Evolutionary conservation across 1,284 basidiomycete genomes (phyloP), one percentile per base, ranked within the genome.

Genomic region (Rhodotorula sp.): DNA sequence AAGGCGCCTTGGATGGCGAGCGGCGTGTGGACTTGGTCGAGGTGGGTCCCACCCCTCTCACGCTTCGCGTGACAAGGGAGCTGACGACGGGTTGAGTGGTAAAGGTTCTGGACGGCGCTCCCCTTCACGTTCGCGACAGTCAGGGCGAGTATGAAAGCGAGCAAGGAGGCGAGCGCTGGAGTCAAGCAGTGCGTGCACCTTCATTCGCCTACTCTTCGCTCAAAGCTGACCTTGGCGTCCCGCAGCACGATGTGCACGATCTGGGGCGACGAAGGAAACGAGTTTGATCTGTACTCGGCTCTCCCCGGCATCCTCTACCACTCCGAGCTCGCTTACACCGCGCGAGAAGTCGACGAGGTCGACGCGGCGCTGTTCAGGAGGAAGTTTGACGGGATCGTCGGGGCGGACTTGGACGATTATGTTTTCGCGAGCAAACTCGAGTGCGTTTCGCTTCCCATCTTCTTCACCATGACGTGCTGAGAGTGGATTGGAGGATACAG

Each of bases 181-280:
- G 78, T 81, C 15, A 73, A 74, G 34, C 56, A 67, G 64, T 69
- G n/a, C 47, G 70, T 62, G 11, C 6, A 34, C 24, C 20, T 13
- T 20, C 55, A 6, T 24, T 26, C 37, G 8, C n/a, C 20, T 50
- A 15, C 26, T 13, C 15, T 2, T 18, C 30, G 9, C 7, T 11
- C 7, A 3, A 24, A 40, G 24, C 2, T 40, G 5, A 28, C 4
- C 2, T 10, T 4, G 8, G n/a, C 0, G 16, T 4, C 16, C 16
- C 26, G 7, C 61, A 71, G 78, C 62, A 79, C 78, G 50, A 78
- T 81, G 65, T 77, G 80, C 7, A 81, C 80, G 1, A 80, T 80
- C 47, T 81, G 80, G 80, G 80, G 80, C 24, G 80, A 81, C 70
- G 80, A 81, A 62, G 80, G 80, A 1, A 81, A 80, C 65, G 80